Evolutionary conservation across 1,284 basidiomycete species (phyloP), one percentile per base, ranked within the genome.

Genomic region (Mrakiaceae sp.): DNA sequence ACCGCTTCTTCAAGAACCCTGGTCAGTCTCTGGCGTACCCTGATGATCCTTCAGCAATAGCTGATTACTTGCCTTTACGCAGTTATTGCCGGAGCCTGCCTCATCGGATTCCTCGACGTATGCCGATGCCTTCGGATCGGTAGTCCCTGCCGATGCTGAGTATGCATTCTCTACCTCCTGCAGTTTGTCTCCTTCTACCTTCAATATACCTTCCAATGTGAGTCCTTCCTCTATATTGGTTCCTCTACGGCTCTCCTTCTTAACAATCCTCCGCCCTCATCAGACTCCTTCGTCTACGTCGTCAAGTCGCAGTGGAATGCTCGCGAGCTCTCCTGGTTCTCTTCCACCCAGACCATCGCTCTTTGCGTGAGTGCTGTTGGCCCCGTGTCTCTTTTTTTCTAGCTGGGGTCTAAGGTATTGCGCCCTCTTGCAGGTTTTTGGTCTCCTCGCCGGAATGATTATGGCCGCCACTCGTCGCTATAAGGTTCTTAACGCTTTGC

Each of bases 61-160:
- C 40, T 12, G 16, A 44, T 7, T 39, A 43, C 55, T 43, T 12
- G 39, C 11, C 10, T 43, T 43, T 2, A 14, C 40, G 7, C n/a
- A n/a, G 39, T 57, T 12, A 6, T 2, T 43, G 7, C 10, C 11
- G 77, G 82, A 39, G 82, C 85, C 0, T 78, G 82, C 27, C 72
- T 83, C 57, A 84, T 88, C 66, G 85, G 85, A 5, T 84, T 84
- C 71, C 82, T 85, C 64, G 86, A 87, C 73, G 27, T 27, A 27
- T 27, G 27, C 27, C 27, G 27, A 27, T 27, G 27, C 27, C 27
- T 27, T 27, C 27, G 27, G 2, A 27, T 27, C 27, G 27, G 27
- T 27, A 27, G 27, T 27, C 27, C 27, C 27, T 27, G 27, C 27
- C 27, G 27, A 27, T 27, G 27, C 27, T 27, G 27, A 27, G 27